Percentiles rank a stretch among this genome's conserved stretches.
phyloP scores from a whole-genome alignment of 2,329 filamentous ascomycete genomes.

The Mollisia scopiformis region DNA sequence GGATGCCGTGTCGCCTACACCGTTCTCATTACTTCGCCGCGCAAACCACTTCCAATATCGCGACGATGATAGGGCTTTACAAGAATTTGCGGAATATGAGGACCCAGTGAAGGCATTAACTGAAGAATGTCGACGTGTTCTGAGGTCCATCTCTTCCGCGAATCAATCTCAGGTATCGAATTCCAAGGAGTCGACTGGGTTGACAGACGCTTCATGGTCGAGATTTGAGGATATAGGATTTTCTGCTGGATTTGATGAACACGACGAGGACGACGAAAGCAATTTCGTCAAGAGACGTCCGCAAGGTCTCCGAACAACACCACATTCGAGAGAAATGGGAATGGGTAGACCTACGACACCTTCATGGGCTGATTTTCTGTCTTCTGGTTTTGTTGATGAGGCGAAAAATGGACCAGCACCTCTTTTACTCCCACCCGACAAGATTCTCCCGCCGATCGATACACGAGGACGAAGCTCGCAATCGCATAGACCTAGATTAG shows the following conservation, averaged over 20 bases:
- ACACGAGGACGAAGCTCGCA: slow-evolving; percentile 82
- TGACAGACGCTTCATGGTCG: slow-evolving; percentile 91
- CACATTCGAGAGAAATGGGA: slow-evolving; percentile 68
- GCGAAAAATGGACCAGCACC: slow-evolving; percentile 65
- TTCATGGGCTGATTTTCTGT: slow-evolving; percentile 97
- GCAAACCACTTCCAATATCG: slow-evolving; percentile 96
- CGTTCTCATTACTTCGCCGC: slow-evolving; percentile 85
- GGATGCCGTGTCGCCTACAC: slow-evolving; percentile 90
- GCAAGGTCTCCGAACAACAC: slow-evolving; percentile 64
- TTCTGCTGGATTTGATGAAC: slow-evolving; percentile 72
- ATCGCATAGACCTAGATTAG: slow-evolving; percentile 75
- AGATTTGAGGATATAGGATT: slow-evolving; percentile 96
- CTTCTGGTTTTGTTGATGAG: slow-evolving; percentile 85
- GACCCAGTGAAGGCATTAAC: slow-evolving; percentile 88
- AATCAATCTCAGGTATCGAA: slow-evolving; percentile 82
- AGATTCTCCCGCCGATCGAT: slow-evolving; percentile 84
- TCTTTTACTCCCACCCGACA: slow-evolving; percentile 85
- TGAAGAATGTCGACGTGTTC: slow-evolving; percentile 89
- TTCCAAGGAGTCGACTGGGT: slow-evolving; percentile 70
- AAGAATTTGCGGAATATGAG: slow-evolving; percentile 84
- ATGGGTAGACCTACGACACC: slow-evolving; percentile 87
- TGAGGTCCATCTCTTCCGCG: slow-evolving; percentile 83
- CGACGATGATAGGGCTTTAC: slow-evolving; percentile 82
- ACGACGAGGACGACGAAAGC: slow-evolving; percentile 57
- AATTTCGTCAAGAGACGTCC: slow-evolving; percentile 39